These are phyloP conservation scores for Calonectria hongkongensis DNA, from an alignment of 2,329 filamentous ascomycete species.

Conservation along the genomic window DNA sequence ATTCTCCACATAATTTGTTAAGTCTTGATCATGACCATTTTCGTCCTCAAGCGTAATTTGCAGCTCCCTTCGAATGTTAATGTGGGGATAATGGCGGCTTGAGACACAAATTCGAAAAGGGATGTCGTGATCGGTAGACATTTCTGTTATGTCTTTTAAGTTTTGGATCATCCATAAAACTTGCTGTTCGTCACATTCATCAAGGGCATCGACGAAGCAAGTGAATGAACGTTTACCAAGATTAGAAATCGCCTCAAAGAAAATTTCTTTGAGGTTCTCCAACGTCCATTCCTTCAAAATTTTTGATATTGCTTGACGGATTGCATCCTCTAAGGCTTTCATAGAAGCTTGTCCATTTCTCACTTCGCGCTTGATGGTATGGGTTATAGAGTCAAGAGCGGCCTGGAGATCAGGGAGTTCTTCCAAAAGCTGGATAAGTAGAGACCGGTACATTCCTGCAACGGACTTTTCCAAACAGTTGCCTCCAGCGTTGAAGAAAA, in stretches of 20 bases:
- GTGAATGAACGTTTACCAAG: rapidly evolving
- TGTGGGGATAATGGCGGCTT: conserved; percentile 68
- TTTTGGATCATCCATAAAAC: conserved; percentile 63
- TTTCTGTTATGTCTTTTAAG: conserved; percentile 61
- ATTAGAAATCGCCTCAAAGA: rapidly evolving
- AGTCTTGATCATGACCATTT: conserved; percentile 52
- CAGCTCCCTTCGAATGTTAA: conserved; percentile 57
- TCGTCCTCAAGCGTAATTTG: conserved; percentile 53
- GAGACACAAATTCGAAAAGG: conserved; percentile 64
- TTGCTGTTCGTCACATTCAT: conserved; percentile 68
- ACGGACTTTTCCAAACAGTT: conserved; percentile 1
- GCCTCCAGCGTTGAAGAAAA: conserved; percentile 26
- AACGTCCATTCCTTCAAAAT: not conserved
- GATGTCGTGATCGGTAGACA: conserved; percentile 34
- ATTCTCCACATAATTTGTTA: conserved; percentile 46
- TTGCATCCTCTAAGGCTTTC: too few species aligned
- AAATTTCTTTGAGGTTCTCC: conserved; percentile 2
- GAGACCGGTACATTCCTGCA: conserved; percentile 10
- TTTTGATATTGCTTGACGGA: too few species aligned
- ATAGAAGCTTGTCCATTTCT: not conserved
- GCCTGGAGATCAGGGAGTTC: not conserved
- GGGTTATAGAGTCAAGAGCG: not conserved
- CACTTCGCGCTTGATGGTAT: not conserved
- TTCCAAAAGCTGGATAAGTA: not conserved
- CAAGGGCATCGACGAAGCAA: conserved; percentile 65